phyloP scores from a whole-genome alignment of 768 basidiomycete species.

The Dictyophora rubrovolvata region DNA sequence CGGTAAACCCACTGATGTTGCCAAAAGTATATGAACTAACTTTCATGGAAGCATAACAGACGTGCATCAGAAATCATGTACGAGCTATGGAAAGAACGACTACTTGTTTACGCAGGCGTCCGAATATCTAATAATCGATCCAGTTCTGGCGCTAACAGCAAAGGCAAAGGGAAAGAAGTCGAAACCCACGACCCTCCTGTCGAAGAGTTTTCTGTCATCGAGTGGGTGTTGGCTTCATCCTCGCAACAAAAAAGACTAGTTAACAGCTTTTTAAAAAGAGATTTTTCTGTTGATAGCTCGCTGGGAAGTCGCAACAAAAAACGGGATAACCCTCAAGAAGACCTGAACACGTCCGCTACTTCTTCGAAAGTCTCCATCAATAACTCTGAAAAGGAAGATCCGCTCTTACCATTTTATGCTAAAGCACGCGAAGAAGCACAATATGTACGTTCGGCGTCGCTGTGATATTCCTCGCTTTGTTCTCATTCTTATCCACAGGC shows the following conservation, averaged over 20 bases:
- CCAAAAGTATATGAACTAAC: no score
- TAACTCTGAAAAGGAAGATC: constrained; percentile 28
- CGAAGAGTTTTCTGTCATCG: constrained; percentile 4
- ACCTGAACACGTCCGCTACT: neutral
- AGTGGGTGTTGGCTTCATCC: neutral
- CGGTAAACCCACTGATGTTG: neutral
- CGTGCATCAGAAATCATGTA: constrained; percentile 5
- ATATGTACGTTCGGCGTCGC: constrained; percentile 21
- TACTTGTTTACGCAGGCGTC: neutral
- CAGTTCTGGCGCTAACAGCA: neutral
- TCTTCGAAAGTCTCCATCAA: neutral
- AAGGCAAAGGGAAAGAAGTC: constrained; percentile 1
- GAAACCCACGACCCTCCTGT: neutral
- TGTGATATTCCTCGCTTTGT: neutral
- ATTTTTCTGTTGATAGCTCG: constrained; percentile 13
- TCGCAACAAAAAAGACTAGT: neutral
- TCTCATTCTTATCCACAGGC: constrained; percentile 8
- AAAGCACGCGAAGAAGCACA: constrained; percentile 38
- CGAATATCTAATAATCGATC: neutral
- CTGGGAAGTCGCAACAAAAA: constrained; percentile 12
- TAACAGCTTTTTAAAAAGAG: neutral
- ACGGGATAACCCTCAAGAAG: neutral
- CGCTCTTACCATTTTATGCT: constrained; percentile 55
- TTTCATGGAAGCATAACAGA: neutral
- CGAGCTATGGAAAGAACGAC: constrained; percentile 4